Evolutionary conservation across 441 rosid genomes (phyloP), one percentile per base, ranked within the genome.

Genomic region (Aquilaria agallochum): DNA sequence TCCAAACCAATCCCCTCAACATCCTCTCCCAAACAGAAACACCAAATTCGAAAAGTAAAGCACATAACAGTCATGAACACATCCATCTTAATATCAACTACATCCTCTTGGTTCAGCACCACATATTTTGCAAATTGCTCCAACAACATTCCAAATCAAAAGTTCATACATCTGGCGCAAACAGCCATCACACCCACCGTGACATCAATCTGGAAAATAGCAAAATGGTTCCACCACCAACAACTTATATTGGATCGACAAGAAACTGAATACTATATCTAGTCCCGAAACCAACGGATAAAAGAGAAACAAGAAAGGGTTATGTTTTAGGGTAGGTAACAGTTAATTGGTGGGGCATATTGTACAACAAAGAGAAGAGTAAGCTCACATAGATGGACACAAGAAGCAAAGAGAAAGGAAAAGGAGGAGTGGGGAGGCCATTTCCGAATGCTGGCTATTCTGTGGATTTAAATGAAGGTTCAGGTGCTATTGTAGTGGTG

Each of bases 21-120:
- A 65, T 59, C 65, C 80, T 78, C 75, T 80, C 76, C 85, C 73
- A 68, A 77, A 76, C 63, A 74, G 70, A 69, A 74, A 77, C 75
- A 74, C 81, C 83, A 77, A 59, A 68, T 57, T 80, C 84, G 75
- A 67, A 70, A 48, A 70, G 68, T 56, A 71, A 79, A 79, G 76
- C 66, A 68, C 74, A 78, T 65, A 64, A 65, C 61, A 72, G 64
- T 75, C 77, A 74, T 62, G 78, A 79, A 77, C 72, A 69, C 76
- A 56, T 51, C 82, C 79, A 57, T 64, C 80, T 73, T 63, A 34
- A 68, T 31, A 63, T 56, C 71, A 70, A 63, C 50, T 47, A 72
- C 70, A 66, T 56, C 48, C 78, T 57, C 68, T 64, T 58, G 58
- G 69, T 66, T 71, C 55, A 49, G 62, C 73, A 73, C 75, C 68